Evolutionary conservation across 257 asterid species (phyloP).

Genomic region (Rehmannia glutinosa): DNA sequence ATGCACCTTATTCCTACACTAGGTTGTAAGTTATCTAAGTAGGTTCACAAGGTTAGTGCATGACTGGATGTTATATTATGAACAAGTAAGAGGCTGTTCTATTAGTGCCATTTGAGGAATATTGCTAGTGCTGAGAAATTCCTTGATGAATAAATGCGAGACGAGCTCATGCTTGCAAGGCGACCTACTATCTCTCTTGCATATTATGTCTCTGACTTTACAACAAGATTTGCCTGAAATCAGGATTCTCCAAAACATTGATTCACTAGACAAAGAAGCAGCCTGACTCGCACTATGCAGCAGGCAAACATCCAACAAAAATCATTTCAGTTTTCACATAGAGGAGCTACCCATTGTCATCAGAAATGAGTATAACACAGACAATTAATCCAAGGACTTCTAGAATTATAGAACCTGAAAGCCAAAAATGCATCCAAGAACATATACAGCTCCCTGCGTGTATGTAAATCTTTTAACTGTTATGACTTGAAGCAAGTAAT

Average conservation of each 20-base stretch:
- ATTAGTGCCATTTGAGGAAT: neutral
- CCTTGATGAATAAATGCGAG: too few relatives aligned
- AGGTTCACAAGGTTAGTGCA: neutral
- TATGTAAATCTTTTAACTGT: too few relatives aligned
- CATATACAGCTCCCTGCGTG: too few relatives aligned
- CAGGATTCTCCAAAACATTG: conserved; percentile 1
- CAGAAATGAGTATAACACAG: neutral
- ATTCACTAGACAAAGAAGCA: neutral
- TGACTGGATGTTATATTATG: neutral
- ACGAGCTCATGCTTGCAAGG: neutral
- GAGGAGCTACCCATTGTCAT: neutral
- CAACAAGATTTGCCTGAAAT: neutral
- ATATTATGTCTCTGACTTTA: neutral
- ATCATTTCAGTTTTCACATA: neutral
- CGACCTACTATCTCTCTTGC: neutral
- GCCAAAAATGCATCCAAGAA: neutral
- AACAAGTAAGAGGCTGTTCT: neutral
- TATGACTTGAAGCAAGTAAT: neutral
- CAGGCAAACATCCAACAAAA: neutral
- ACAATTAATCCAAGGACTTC: neutral
- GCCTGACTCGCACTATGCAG: neutral
- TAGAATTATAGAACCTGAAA: neutral
- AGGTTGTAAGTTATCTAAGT: neutral
- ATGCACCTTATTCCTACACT: neutral
- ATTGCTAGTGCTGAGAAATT: too few relatives aligned